phyloP scores from a whole-genome alignment of 2,329 filamentous ascomycete genomes.

The Aspergillus viridinutans region DNA sequence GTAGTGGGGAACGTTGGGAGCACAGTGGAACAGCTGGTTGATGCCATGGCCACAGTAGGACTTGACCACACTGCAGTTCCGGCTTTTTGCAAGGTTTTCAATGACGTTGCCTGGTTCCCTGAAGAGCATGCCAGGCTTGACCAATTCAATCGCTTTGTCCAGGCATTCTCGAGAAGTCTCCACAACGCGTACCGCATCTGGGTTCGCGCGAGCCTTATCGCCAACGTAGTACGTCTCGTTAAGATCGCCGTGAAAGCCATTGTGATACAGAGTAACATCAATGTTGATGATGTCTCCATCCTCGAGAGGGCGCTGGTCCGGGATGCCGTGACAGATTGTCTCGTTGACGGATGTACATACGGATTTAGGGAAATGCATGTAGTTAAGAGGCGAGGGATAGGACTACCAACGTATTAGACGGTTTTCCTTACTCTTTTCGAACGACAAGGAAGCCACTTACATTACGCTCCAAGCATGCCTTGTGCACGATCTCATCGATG shows the following conservation, averaged over 20 bases:
- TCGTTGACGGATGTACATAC: conserved; percentile 96
- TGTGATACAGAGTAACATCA: conserved; percentile 90
- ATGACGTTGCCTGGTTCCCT: conserved; percentile 92
- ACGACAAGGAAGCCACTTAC: conserved; percentile 51
- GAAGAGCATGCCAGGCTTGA: conserved; percentile 91
- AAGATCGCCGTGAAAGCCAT: conserved; percentile 90
- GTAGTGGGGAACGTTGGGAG: conserved; percentile 94
- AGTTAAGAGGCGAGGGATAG: conserved; percentile 92
- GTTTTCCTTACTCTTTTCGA: neutral
- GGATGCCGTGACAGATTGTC: conserved; percentile 97
- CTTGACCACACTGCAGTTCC: conserved; percentile 84
- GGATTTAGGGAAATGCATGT: conserved; percentile 95
- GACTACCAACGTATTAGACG: conserved; percentile 54
- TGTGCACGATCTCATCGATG: conserved; percentile 91
- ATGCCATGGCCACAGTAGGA: conserved; percentile 96
- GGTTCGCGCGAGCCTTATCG: conserved; percentile 75
- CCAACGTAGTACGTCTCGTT: conserved; percentile 99
- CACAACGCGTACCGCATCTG: conserved; percentile 83
- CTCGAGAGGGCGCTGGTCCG: conserved; percentile 77
- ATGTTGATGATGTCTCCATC: conserved; percentile 98
- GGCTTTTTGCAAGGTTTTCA: conserved; percentile 86
- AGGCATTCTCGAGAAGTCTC: conserved; percentile 87
- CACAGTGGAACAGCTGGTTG: conserved; percentile 87
- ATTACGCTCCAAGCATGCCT: conserved; percentile 87
- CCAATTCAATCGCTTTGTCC: conserved; percentile 82